Conservation (phyloP, 192 early-diverging fungal genomes). For the Funneliformis mosseae region DNA sequence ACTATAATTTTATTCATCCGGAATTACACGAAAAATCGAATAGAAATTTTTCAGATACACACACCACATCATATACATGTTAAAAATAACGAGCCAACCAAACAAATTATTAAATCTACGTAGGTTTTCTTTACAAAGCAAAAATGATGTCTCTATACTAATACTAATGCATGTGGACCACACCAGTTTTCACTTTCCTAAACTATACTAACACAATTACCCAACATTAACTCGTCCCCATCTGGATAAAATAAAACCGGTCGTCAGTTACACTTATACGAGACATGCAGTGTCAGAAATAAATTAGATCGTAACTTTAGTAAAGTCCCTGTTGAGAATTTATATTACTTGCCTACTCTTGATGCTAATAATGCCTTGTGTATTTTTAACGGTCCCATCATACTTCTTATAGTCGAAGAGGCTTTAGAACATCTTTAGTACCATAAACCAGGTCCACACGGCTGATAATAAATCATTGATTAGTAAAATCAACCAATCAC, state of each 20-base stretch:
- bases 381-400: background rate
- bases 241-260: slow-evolving; percentile 8
- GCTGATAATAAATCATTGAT: slow-evolving; percentile 4
- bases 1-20: slow-evolving; percentile 16
- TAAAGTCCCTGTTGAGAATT: slow-evolving; percentile 10
- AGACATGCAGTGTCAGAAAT: slow-evolving; percentile 6
- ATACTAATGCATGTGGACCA: background rate
- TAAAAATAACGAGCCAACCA: too few species aligned
- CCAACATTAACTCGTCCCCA: background rate
- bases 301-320: slow-evolving; percentile 10
- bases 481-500: slow-evolving; percentile 9
- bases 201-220: slow-evolving; percentile 1
- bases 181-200: background rate
- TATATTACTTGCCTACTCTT: slow-evolving; percentile 9
- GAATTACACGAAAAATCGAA: slow-evolving; percentile 4
- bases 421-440: slow-evolving; percentile 9
- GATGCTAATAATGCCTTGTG: slow-evolving; percentile 12
- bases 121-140: too few species aligned
- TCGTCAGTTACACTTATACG: background rate
- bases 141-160: slow-evolving; percentile 5
- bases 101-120: too few species aligned
- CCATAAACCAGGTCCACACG: slow-evolving; percentile 2
- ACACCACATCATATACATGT: background rate
- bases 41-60: slow-evolving; percentile 9
- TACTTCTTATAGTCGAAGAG: slow-evolving; percentile 8